Evolutionary conservation across 169 alveolate species (phyloP).

Genomic region (Eimeria falciformis): DNA sequence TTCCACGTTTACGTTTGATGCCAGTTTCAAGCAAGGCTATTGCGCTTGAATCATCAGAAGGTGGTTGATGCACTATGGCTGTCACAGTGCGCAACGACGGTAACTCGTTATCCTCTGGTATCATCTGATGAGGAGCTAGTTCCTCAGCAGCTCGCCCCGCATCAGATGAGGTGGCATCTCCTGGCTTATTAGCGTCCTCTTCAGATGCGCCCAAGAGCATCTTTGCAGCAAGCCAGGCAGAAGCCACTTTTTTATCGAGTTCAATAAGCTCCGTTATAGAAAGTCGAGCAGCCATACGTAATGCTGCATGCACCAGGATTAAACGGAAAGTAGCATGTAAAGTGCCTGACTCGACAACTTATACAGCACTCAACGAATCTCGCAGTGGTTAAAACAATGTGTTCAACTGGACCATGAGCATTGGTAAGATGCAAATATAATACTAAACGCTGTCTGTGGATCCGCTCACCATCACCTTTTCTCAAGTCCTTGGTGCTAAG

Average conservation of each 20-base stretch:
- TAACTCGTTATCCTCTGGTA: neutral
- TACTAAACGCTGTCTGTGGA: neutral
- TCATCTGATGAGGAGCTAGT: neutral
- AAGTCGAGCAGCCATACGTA: slow-evolving; percentile 24
- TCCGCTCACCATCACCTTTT: slow-evolving; percentile 48
- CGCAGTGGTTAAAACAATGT: too few relatives aligned
- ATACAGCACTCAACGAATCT: too few relatives aligned
- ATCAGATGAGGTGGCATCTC: neutral
- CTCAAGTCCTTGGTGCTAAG: neutral
- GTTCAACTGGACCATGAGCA: too few relatives aligned
- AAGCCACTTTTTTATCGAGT: slow-evolving; percentile 44
- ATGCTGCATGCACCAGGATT: slow-evolving; percentile 7
- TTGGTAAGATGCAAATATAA: too few relatives aligned
- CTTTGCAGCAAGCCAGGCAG: slow-evolving; percentile 39
- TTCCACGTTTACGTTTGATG: neutral
- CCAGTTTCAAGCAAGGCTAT: neutral
- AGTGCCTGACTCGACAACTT: too few relatives aligned
- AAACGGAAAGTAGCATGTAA: too few relatives aligned
- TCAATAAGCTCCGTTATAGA: slow-evolving; percentile 18
- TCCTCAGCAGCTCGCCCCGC: too few relatives aligned
- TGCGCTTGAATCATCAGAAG: slow-evolving; percentile 4
- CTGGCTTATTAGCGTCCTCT: neutral
- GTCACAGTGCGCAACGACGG: neutral
- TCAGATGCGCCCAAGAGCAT: slow-evolving; percentile 27
- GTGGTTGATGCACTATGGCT: neutral